Evolutionary conservation across 202 grass and related monocot genomes (phyloP), one percentile per base, ranked within the genome.

Genomic region (Eragrostis tef): DNA sequence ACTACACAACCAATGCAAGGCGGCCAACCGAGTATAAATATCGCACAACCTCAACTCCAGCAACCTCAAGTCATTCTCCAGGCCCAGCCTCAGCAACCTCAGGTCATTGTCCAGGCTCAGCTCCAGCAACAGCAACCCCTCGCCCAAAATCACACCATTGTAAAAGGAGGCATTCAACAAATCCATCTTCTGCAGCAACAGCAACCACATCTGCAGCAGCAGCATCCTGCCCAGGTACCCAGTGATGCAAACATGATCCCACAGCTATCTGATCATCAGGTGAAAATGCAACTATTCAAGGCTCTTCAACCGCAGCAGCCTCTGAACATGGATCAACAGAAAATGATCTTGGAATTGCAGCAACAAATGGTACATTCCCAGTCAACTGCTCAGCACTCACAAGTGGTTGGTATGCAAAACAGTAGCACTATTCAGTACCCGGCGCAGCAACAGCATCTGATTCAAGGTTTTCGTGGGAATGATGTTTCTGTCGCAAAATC

Each of bases 271-370:
- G 87, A 94, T 78, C 75, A 83, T 77, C 92, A 92, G 49, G 87
- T 92, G 77, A 86, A 88, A 84, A 72, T 87, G 53, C 92, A 92
- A 69, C 22, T 94, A 70, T 68, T 94, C 72, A 91, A 89, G 57
- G 80, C 79, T 82, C 50, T 90, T 48, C 87, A 92, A 26, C 79
- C 86, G 17, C 88, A 94, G 54, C 92, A 90, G 42, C n/a, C 82
- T 67, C 75, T 89, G 74, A 67, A 25, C 51, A 71, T 53, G 26
- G 83, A 92, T 45, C 85, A 90, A 61, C 83, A 93, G 75, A 90
- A 92, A 75, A 80, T 85, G 58, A 47, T 93, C 71, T 52, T 85
- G 13, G 79, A 87, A 58, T 66, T 92, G 49, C 81, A 85, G 69
- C 89, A 87, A 56, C 89, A 89, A 67, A 43, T 80, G 48, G 31